Evolutionary conservation across 2,329 filamentous ascomycete genomes (phyloP).

Genomic region (Lasiodiplodia hormozganensis): DNA sequence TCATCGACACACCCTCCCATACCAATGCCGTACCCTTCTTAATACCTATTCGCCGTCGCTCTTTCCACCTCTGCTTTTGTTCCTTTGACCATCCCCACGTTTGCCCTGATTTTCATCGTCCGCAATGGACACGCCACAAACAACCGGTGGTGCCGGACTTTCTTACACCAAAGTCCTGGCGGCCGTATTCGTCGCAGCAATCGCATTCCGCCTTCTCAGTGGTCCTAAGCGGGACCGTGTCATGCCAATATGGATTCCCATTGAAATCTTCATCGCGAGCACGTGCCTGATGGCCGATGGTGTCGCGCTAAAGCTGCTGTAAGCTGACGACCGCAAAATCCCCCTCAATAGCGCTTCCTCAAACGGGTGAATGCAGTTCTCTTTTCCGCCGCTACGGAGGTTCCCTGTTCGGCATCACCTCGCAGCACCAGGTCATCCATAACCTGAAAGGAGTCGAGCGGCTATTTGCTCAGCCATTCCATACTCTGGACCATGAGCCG

Average conservation of each 20-base stretch:
- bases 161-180: constrained; percentile 4
- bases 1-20: not conserved
- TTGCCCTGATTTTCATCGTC: not conserved
- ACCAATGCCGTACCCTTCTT: not conserved
- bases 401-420: constrained; percentile 19
- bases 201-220: not conserved
- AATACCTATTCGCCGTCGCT: not conserved
- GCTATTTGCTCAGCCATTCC: constrained; percentile 17
- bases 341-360: not conserved
- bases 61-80: not conserved
- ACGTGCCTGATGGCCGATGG: constrained; percentile 17
- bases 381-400: constrained; percentile 13
- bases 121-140: not conserved
- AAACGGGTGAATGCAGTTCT: not conserved
- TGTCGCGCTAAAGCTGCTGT: constrained; percentile 20
- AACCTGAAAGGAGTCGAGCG: constrained; percentile 17
- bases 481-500: constrained; percentile 23
- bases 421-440: constrained; percentile 23
- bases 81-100: not conserved
- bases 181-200: not conserved
- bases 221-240: not conserved
- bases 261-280: constrained; percentile 25
- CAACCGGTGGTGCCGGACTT: not conserved
- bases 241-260: constrained; percentile 17
- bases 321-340: not conserved